Conservation (phyloP, 2,329 filamentous ascomycete genomes). For the Verticillium zaregamsianum region DNA sequence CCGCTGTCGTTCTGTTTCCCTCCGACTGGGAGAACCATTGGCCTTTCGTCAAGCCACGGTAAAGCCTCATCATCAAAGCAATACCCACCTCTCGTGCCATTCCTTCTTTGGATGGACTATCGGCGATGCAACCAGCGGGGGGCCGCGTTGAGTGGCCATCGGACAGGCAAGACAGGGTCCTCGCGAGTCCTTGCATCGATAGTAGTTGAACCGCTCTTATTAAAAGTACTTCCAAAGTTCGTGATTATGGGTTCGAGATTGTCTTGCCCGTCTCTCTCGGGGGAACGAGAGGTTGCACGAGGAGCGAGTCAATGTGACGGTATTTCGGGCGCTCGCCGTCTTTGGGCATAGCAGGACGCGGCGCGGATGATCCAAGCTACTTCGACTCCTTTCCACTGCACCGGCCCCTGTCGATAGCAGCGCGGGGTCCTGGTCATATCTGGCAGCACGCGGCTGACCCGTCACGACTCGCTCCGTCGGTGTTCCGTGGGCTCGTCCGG, state of each 20-base stretch:
- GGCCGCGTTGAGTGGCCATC: neutral
- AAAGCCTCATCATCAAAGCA: constrained; percentile 1
- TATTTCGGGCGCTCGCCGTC: constrained; percentile 2
- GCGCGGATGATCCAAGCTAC: neutral
- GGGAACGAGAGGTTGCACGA: neutral
- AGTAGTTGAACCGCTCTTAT: neutral
- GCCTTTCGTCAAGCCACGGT: neutral
- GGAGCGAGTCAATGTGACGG: constrained; percentile 8
- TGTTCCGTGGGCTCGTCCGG: neutral
- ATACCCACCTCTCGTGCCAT: neutral
- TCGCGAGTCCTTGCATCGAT: neutral
- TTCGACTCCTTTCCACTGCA: neutral
- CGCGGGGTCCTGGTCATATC: neutral
- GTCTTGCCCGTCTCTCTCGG: neutral
- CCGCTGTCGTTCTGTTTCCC: neutral
- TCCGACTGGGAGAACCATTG: neutral
- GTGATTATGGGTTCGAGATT: neutral
- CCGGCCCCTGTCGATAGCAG: constrained; percentile 8
- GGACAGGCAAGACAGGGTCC: neutral
- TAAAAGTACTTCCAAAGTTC: neutral
- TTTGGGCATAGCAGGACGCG: constrained; percentile 3
- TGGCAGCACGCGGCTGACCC: neutral
- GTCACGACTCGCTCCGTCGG: neutral
- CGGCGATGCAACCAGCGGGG: neutral
- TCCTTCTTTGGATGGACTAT: neutral